Percentiles rank a stretch among this genome's conserved stretches.
These are phyloP conservation scores for Sphaerosporella brunnea DNA, from an alignment of 495 filamentous ascomycete species.

Conservation along the genomic window DNA sequence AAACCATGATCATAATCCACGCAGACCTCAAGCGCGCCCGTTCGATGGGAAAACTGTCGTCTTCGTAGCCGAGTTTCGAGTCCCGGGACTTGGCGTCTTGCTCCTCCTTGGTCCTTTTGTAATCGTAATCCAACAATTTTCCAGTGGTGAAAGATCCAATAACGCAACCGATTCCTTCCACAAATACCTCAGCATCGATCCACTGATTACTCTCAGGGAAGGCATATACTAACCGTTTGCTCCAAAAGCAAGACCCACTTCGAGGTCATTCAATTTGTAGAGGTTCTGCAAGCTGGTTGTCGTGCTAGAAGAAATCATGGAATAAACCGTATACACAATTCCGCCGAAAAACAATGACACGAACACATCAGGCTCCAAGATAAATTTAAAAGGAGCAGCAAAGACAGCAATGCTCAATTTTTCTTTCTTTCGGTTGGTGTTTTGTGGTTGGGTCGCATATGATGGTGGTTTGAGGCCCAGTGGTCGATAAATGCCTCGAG, in stretches of 20 bases:
- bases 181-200: no score
- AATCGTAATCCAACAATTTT: neutral
- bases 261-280: neutral
- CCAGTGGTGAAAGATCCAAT: conserved; percentile 1
- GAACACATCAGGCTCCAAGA: neutral
- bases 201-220: no score
- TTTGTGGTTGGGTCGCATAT: neutral
- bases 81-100: neutral
- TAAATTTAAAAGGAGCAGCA: neutral
- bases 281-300: neutral
- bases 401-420: neutral
- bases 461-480: neutral
- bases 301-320: neutral
- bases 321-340: neutral
- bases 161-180: conserved; percentile 3
- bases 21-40: neutral
- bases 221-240: no score
- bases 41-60: neutral
- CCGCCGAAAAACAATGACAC: neutral
- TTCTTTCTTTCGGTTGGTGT: neutral
- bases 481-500: neutral
- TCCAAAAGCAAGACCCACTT: neutral
- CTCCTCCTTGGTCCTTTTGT: neutral
- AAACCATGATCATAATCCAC: neutral
- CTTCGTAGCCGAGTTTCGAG: neutral